Conservation (phyloP, 768 basidiomycete species). For the Polyporus arcularius region DNA sequence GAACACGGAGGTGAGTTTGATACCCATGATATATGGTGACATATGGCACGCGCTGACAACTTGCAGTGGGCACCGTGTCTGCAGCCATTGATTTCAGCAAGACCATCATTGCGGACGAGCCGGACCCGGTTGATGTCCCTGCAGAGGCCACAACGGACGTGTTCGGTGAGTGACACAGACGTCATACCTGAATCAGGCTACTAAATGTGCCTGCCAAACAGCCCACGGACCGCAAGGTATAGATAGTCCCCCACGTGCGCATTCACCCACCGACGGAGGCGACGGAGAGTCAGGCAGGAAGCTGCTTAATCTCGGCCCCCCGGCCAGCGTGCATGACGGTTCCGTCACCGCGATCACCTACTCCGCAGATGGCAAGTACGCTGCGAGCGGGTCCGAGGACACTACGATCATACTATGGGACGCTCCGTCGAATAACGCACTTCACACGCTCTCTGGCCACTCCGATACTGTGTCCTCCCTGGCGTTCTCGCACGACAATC, state of each 20-base stretch:
- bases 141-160: no score
- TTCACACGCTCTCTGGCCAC: constrained; percentile 11
- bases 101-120: no score
- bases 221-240: no score
- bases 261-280: background rate
- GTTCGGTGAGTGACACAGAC: no score
- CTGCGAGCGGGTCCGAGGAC: constrained; percentile 28
- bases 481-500: constrained; percentile 24
- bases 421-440: background rate
- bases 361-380: constrained; percentile 25
- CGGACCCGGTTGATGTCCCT: no score
- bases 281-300: background rate
- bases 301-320: background rate
- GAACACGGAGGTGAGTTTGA: background rate
- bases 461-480: constrained; percentile 11
- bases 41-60: background rate
- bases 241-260: no score
- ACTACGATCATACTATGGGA: constrained; percentile 24
- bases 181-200: no score
- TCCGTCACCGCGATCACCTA: constrained; percentile 15
- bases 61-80: background rate
- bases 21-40: no score
- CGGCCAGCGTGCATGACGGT: constrained; percentile 6
- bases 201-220: no score
- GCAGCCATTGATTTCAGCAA: background rate